Conservation (phyloP, 2,329 filamentous ascomycete genomes). For the Clarireedia homoeocarpa region DNA sequence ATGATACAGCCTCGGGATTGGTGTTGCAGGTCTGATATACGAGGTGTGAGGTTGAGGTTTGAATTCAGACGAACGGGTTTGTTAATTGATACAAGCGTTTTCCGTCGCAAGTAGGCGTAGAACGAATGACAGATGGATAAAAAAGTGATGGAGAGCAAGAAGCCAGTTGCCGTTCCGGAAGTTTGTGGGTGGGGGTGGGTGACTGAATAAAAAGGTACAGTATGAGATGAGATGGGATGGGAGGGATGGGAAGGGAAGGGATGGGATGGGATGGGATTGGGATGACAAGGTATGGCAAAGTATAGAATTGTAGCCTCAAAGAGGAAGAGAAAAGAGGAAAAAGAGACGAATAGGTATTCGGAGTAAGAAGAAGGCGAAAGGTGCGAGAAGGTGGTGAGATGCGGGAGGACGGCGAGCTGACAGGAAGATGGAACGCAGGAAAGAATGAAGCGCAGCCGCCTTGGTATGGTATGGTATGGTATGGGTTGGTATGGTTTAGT, state of each 20-base stretch:
- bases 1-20: conserved; percentile 23
- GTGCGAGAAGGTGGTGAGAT: background rate
- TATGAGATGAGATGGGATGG: background rate
- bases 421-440: background rate
- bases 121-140: too few species aligned
- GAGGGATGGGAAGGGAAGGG: too few species aligned
- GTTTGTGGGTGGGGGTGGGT: background rate
- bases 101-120: background rate
- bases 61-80: conserved; percentile 1
- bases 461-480: background rate
- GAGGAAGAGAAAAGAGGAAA: background rate
- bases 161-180: background rate
- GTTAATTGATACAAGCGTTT: conserved; percentile 9
- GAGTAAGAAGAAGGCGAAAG: too few species aligned
- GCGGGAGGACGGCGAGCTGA: background rate
- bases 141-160: background rate
- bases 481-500: background rate
- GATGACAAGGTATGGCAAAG: too few species aligned
- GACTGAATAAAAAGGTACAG: background rate
- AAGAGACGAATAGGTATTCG: too few species aligned
- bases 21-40: conserved; percentile 3
- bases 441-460: too few species aligned
- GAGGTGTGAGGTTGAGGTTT: background rate
- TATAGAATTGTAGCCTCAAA: too few species aligned
- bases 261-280: too few species aligned